phyloP scores from a whole-genome alignment of 1,284 basidiomycete genomes.

The Heterobasidion annosum region DNA sequence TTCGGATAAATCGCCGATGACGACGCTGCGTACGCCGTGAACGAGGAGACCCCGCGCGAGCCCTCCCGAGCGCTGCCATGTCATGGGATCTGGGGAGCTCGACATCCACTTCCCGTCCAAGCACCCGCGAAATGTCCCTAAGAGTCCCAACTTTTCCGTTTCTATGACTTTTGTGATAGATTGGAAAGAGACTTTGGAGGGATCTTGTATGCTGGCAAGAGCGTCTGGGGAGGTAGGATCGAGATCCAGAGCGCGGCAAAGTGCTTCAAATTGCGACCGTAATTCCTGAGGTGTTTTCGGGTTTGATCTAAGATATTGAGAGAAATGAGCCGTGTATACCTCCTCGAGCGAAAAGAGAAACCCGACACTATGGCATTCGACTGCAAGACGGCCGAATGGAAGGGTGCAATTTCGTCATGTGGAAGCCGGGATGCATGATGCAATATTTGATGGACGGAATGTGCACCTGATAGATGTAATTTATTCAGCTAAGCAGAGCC shows the following conservation, averaged over 20 bases:
- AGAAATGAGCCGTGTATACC: neutral
- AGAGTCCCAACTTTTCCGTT: conserved; percentile 36
- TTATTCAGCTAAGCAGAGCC: neutral
- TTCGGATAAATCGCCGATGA: conserved; percentile 62
- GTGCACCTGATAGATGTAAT: conserved; percentile 36
- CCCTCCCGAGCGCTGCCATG: conserved; percentile 56
- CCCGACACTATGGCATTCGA: conserved; percentile 66
- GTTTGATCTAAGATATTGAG: conserved; percentile 19
- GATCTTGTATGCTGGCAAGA: conserved; percentile 41
- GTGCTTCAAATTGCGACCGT: conserved; percentile 50
- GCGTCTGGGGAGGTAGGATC: conserved; percentile 40
- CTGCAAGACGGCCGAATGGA: conserved; percentile 55
- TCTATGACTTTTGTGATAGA: conserved; percentile 49
- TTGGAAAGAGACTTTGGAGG: conserved; percentile 33
- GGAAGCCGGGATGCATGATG: conserved; percentile 64
- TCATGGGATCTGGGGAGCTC: conserved; percentile 43
- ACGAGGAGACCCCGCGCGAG: conserved; percentile 44
- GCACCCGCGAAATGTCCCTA: conserved; percentile 64
- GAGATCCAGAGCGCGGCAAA: conserved; percentile 46
- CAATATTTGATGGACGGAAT: conserved; percentile 68
- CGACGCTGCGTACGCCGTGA: conserved; percentile 51
- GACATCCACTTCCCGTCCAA: conserved; percentile 50
- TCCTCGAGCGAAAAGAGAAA: neutral
- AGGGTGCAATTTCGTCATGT: conserved; percentile 45
- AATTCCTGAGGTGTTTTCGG: conserved; percentile 53